Evolutionary conservation across 1,284 basidiomycete genomes (phyloP), one percentile per base, ranked within the genome.

Genomic region (Fomitiporia mediterranea): DNA sequence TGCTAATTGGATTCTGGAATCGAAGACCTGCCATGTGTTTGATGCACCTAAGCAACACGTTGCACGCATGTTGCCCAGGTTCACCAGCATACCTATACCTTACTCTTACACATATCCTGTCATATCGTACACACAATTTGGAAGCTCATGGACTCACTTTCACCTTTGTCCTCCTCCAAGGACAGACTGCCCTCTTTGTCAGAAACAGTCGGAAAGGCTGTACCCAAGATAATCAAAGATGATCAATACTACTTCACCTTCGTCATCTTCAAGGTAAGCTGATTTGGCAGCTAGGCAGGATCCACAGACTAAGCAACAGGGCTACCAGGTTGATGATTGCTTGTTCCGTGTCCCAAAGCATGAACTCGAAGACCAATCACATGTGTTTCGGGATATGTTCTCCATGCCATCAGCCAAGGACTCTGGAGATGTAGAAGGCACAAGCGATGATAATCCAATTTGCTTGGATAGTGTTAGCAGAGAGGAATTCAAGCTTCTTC

Each of bases 371-470:
- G 35, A 57, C 35, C 32, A 57, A 34, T 57, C 51, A 1, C 30
- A 46, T 9, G 43, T 49, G 3, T 57, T 57, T 30, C 43, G 30
- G 27, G 47, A 47, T 17, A 57, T 57, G 51, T 43, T 53, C 37
- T 13, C 43, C 7, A 23, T 49, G 17, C 51, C 51, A 6, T 34
- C 43, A 1, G 23, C 13, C 3, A 19, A 9, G 7, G 17, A 34
- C 17, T 37, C 3, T 15, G 34, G 30, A 17, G 13, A 15, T 8
- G 17, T 25, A 19, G 55, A 56, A 28, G 55, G 55, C n/a, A 37
- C 13, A 17, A 51, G 39, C 39, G 28, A 44, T 19, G 17, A 43
- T 6, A 53, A 49, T 21, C 56, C 56, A 13, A 48, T 57, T 27
- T 43, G 17, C 19, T 27, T 57, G 39, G 43, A 53, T n/a, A 30